phyloP scores from a whole-genome alignment of 164 flowering plant genomes.

The Stephania yunnanensis region DNA sequence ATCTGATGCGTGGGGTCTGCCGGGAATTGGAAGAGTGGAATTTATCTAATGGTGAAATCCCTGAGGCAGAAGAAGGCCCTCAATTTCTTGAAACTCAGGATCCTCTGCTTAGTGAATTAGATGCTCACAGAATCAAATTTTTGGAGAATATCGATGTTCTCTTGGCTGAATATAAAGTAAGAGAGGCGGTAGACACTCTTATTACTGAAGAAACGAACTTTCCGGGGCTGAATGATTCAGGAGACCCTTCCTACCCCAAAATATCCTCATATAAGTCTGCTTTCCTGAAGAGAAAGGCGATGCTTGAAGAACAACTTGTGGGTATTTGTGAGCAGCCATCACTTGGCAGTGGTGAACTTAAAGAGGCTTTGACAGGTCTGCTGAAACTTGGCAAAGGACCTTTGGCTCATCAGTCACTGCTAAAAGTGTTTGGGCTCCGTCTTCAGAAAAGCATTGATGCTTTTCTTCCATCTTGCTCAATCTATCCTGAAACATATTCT shows the following conservation, averaged over 20 bases:
- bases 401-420: constrained; percentile 66
- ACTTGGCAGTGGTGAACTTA: constrained; percentile 44
- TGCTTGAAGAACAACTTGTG: constrained; percentile 67
- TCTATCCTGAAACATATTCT: constrained; percentile 69
- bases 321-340: constrained; percentile 67
- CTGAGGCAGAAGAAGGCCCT: constrained; percentile 28
- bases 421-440: constrained; percentile 61
- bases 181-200: constrained; percentile 70
- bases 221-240: constrained; percentile 47
- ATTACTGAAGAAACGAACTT: constrained; percentile 58
- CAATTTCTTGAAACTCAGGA: constrained; percentile 30
- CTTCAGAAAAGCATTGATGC: constrained; percentile 63
- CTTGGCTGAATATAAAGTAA: constrained; percentile 79
- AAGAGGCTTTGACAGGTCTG: constrained; percentile 56
- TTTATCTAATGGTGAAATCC: constrained; percentile 21
- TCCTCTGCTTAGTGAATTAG: constrained; percentile 30
- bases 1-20: constrained; percentile 79
- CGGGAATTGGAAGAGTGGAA: constrained; percentile 69
- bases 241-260: constrained; percentile 41
- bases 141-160: constrained; percentile 83
- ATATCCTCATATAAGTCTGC: constrained; percentile 51
- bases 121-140: constrained; percentile 31
- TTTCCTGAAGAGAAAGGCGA: constrained; percentile 57
- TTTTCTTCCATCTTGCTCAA: constrained; percentile 67
- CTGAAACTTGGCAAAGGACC: constrained; percentile 80